These are phyloP conservation scores for Arachis stenosperma DNA, from an alignment of 306 rosid species.

Conservation along the genomic window DNA sequence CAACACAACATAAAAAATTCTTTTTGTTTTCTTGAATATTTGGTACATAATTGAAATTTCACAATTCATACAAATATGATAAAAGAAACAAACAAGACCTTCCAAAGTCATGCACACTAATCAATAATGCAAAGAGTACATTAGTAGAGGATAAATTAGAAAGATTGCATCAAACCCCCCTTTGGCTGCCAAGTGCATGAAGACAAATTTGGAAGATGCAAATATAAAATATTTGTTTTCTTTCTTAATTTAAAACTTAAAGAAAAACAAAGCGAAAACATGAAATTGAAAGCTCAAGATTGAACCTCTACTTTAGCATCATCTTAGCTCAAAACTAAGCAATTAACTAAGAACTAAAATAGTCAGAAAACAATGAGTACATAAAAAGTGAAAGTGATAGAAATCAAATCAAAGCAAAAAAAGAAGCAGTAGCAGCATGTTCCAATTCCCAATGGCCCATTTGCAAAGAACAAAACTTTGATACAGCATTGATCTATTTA, in stretches of 20 bases:
- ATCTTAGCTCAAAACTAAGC: constrained; percentile 22
- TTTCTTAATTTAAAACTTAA: background rate
- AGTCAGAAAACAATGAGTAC: constrained; percentile 6
- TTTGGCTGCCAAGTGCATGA: constrained; percentile 25
- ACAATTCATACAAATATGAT: constrained; percentile 2
- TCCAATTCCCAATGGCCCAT: constrained; percentile 16
- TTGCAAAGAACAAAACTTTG: constrained; percentile 16
- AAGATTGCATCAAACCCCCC: constrained; percentile 15
- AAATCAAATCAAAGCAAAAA: constrained; percentile 33
- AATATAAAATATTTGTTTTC: too few species aligned
- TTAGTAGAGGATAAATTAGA: background rate
- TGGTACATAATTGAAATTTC: too few species aligned
- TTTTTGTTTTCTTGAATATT: background rate
- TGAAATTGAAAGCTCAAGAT: constrained; percentile 16
- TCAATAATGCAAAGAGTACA: constrained; percentile 19
- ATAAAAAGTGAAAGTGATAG: constrained; percentile 20
- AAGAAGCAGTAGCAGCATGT: constrained; percentile 2
- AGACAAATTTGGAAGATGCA: constrained; percentile 24
- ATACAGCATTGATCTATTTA: constrained; percentile 46
- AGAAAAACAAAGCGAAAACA: background rate
- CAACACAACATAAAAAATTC: constrained; percentile 6
- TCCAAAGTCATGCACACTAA: constrained; percentile 6
- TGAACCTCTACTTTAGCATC: constrained; percentile 28
- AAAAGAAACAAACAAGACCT: background rate
- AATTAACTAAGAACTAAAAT: constrained; percentile 28